phyloP scores from a whole-genome alignment of 139 green algal genomes.

The Closterium sp. region DNA sequence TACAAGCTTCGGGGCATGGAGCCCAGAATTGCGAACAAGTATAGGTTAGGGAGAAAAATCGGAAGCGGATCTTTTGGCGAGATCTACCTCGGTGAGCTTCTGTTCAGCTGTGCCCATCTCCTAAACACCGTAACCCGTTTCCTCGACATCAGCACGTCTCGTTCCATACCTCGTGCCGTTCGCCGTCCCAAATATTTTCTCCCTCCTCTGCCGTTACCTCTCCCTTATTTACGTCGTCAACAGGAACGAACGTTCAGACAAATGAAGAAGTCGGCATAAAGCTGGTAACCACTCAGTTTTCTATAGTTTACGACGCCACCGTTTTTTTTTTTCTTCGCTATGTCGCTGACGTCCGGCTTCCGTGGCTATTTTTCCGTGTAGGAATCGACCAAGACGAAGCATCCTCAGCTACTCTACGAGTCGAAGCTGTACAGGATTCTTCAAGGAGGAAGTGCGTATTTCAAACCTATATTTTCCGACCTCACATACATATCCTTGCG shows the following conservation, averaged over 20 bases:
- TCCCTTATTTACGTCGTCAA: neutral
- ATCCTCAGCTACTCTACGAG: conserved; percentile 65
- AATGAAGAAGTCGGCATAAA: conserved; percentile 99
- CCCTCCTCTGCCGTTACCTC: neutral
- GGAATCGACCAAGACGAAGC: conserved; percentile 66
- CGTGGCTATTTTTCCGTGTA: neutral
- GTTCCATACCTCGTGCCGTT: too few relatives aligned
- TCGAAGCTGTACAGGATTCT: conserved; percentile 68
- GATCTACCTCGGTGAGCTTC: conserved; percentile 60
- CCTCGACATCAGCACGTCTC: too few relatives aligned
- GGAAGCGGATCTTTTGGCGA: conserved; percentile 65
- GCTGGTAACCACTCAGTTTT: conserved; percentile 69
- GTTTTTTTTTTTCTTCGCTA: neutral
- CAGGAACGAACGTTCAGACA: conserved; percentile 96
- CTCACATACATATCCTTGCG: neutral
- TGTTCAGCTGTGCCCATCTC: neutral
- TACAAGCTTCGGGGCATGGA: conserved; percentile 47
- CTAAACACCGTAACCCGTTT: neutral
- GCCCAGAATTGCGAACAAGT: conserved; percentile 65
- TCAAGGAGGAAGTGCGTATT: conserved; percentile 55
- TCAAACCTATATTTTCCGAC: neutral
- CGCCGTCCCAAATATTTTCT: neutral
- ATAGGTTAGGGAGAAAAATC: conserved; percentile 60
- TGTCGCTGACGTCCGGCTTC: neutral
- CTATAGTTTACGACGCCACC: neutral